Percentiles rank a stretch among this genome's conserved stretches.
phyloP scores from a whole-genome alignment of 2,329 filamentous ascomycete species.

The Aspergillus puulaauensis region DNA sequence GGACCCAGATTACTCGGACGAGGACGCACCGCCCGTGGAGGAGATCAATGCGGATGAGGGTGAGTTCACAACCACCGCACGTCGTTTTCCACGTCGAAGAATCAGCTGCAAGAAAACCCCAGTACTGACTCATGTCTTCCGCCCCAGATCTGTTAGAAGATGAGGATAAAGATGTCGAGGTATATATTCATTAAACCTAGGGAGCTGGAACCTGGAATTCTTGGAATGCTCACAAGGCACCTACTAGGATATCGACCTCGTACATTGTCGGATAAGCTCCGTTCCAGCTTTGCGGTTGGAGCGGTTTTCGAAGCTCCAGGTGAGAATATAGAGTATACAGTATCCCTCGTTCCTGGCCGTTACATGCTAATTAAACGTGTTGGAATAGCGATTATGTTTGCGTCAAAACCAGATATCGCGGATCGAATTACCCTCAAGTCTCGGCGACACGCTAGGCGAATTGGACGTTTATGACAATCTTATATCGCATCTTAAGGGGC shows the following conservation, averaged over 20 bases:
- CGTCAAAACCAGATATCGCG: conserved; percentile 86
- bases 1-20: conserved; percentile 82
- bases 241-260: conserved; percentile 75
- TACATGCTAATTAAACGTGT: background rate
- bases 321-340: conserved; percentile 25
- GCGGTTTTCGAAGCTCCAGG: conserved; percentile 72
- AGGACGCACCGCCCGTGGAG: conserved; percentile 65
- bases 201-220: background rate
- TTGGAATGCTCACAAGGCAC: conserved; percentile 12
- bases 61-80: conserved; percentile 31
- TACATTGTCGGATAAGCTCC: conserved; percentile 81
- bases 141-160: conserved; percentile 58
- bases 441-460: conserved; percentile 71
- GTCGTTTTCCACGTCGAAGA: background rate
- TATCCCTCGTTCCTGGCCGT: background rate
- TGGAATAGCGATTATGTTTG: conserved; percentile 70
- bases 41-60: conserved; percentile 80
- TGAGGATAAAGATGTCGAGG: conserved; percentile 55
- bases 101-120: background rate
- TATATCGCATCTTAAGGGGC: conserved; percentile 78
- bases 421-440: conserved; percentile 69
- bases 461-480: conserved; percentile 97
- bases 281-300: conserved; percentile 77
- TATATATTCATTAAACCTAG: conserved; percentile 21
- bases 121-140: background rate